Evolutionary conservation across 306 rosid species (phyloP).

Genomic region (Gillenia trifoliata): DNA sequence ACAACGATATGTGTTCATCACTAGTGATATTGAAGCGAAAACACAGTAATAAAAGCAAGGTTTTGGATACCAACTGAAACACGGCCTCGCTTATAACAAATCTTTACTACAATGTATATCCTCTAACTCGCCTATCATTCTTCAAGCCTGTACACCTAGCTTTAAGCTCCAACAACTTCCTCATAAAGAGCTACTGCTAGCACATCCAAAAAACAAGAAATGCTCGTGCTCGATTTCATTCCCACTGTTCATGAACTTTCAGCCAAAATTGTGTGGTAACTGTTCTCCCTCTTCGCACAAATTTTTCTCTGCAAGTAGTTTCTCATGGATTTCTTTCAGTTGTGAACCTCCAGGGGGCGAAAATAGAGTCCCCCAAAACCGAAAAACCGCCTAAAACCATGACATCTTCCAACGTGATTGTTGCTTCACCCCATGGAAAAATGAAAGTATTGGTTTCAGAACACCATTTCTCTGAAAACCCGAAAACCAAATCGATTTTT

Average conservation of each 20-base stretch:
- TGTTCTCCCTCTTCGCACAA: accelerated
- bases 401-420: conserved; percentile 50
- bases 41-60: no score
- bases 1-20: no score
- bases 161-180: no score
- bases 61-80: no score
- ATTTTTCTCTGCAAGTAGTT: background rate
- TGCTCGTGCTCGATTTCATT: conserved; percentile 54
- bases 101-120: no score
- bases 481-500: conserved; percentile 15
- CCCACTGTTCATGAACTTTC: conserved; percentile 23
- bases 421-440: conserved; percentile 52
- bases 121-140: no score
- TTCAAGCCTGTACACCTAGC: no score
- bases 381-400: conserved; percentile 24
- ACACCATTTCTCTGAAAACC: conserved; percentile 42
- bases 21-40: no score
- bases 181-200: no score
- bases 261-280: conserved; percentile 18
- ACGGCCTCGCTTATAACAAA: no score
- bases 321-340: background rate
- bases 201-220: conserved; percentile 49
- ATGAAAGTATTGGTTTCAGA: conserved; percentile 30
- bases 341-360: background rate
- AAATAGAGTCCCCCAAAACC: conserved; percentile 5